Percentiles rank a stretch among this genome's conserved stretches.
These are phyloP conservation scores for Aspergillus texensis DNA, from an alignment of 2,329 filamentous ascomycete species.

Conservation along the genomic window DNA sequence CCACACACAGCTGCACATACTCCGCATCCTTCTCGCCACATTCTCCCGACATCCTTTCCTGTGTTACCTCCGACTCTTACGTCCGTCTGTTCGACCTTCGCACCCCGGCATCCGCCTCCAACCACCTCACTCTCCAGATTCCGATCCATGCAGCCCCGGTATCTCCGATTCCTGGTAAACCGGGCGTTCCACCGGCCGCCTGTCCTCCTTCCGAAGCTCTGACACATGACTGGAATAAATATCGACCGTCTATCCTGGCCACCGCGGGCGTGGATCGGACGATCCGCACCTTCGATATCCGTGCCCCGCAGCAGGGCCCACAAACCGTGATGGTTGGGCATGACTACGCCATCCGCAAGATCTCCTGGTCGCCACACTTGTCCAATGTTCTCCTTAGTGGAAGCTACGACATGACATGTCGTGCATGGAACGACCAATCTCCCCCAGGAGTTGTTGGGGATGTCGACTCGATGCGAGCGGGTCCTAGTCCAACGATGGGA, in stretches of 20 bases:
- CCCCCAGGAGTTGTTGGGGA: slow-evolving; percentile 37
- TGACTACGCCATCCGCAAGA: slow-evolving; percentile 81
- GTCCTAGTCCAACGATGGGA: slow-evolving; percentile 54
- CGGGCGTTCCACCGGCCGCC: slow-evolving; percentile 42
- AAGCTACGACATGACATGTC: slow-evolving; percentile 97
- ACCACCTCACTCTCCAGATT: slow-evolving; percentile 81
- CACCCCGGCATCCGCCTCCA: slow-evolving; percentile 80
- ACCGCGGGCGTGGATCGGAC: slow-evolving; percentile 85
- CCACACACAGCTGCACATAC: slow-evolving; percentile 93
- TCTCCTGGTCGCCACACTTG: slow-evolving; percentile 94
- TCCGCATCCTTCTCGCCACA: slow-evolving; percentile 88
- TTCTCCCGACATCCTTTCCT: slow-evolving; percentile 80
- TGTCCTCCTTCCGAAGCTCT: slow-evolving; percentile 76
- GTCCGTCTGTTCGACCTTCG: slow-evolving; percentile 90
- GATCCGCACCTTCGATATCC: slow-evolving; percentile 88
- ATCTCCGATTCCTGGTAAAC: slow-evolving; percentile 43
- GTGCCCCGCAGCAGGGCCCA: slow-evolving; percentile 73
- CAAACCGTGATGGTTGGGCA: slow-evolving; percentile 77
- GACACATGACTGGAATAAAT: slow-evolving; percentile 99
- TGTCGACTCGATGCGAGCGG: slow-evolving; percentile 41
- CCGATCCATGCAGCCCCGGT: slow-evolving; percentile 75
- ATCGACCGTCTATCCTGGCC: slow-evolving; percentile 80
- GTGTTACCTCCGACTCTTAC: slow-evolving; percentile 86
- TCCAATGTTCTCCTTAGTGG: slow-evolving; percentile 83
- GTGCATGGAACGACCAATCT: slow-evolving; percentile 87